Base-by-base conservation (phyloP, 352 stramenopile species). In the Phytophthora pini region DNA sequence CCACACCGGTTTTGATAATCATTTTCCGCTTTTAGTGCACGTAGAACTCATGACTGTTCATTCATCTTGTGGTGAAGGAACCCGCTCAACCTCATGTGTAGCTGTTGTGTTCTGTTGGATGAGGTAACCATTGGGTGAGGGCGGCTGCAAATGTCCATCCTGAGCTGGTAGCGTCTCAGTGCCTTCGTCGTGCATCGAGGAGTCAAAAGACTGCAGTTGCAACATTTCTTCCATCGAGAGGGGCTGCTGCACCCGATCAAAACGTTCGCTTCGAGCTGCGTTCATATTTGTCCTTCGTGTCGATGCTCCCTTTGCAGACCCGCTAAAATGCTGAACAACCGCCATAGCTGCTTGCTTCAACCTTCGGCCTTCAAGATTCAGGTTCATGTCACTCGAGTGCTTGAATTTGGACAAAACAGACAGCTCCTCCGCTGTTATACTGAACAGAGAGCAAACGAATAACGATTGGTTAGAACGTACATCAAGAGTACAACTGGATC, bases 391-490 rank as follows among this genome's bases (percentile, higher is more conserved):
- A 36, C 79, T 90, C 9, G 65, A 77, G 56, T 90, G 79, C 51
- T 89, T 89, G 61, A 89, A 89, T 47, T 82, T 80, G 31, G 82
- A 88, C 10, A 89, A 53, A 36, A 77, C 61, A 1, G 59, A 70
- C 38, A 90, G 26, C 17, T 90, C 76, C 10, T 84, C 70, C 4
- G 56, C 39, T 39, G 66, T 79, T 34, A 88, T 49, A 36, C 78
- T 87, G 32, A 15, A 32, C 11, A 50, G 10, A n/a, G 9, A 55
- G 48, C 44, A 4, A 55, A 43, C 24, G 26, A 38, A 6, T 13
- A 26, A 26, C 2, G 24, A 26, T 13, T 1, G 4, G 38, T 24
- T 52, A 7, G 60, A 45, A 11, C 7, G 41, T 15, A 27, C 17
- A 46, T 6, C 5, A 5, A 26, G 0, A 11, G 20, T 10, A 41